Evolutionary conservation across 257 asterid genomes (phyloP), one percentile per base, ranked within the genome.

Genomic region (Solanum habrochaites): DNA sequence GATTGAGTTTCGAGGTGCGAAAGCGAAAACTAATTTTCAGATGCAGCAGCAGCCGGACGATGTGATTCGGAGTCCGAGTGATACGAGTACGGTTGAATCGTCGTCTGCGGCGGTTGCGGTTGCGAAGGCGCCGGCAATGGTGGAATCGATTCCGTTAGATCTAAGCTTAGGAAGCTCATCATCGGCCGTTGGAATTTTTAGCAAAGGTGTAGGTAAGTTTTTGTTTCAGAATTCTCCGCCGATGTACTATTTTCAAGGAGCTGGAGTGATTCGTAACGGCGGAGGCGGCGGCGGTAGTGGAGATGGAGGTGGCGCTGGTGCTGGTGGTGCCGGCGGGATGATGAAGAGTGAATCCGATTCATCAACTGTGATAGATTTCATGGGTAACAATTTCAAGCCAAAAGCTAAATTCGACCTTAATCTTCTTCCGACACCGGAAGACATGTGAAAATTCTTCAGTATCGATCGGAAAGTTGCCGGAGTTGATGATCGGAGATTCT

Each of bases 11-110:
- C 88, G 88, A 11, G 88, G 88, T 9, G 13, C 12, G 25, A 86
- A 81, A 35, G 86, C 86, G 12, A 86, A 86, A 23, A 80, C 88
- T 6, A 86, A 86, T 66, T 86, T 86, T 31, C 88, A 70, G 39
- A 20, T 49, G 13, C 1, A 16, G 42, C 1, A 18, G 18, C 21
- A 11, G 73, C 18, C 70, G 49, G 83, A 20, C 37, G 67, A 31
- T 32, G 52, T 71, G 23, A 69, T 16, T 32, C 70, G 31, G 12
- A 85, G 87, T 29, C 87, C 72, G 29, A 85, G 83, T 32, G 60
- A 70, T 29, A 72, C 16, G 4, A 85, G 87, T 62, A 72, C 87
- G 5, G 83, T 85, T 32, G 87, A 85, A 11, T 85, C 87, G 45
- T 49, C 85, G 2, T 35, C 72, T 12, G 80, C 43, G 21, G 31